These are phyloP conservation scores for Cicer judaicum DNA, from an alignment of 306 rosid species.

Conservation along the genomic window DNA sequence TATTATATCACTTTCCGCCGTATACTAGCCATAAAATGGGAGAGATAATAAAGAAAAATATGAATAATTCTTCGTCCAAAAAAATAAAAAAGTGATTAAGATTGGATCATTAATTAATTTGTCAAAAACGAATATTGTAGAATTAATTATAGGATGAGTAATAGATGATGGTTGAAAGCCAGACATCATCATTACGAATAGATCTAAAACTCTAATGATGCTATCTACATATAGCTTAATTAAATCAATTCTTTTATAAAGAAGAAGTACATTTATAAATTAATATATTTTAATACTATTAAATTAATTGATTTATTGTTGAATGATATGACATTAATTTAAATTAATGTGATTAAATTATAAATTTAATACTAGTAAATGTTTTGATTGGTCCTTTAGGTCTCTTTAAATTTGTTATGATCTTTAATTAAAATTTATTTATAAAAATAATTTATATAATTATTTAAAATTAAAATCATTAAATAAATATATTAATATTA, in stretches of 20 bases:
- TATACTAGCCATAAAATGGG: not conserved
- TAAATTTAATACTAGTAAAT: too few species aligned
- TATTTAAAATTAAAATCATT: too few species aligned
- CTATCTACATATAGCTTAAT: constrained; percentile 1
- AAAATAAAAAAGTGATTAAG: not conserved
- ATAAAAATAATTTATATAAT: too few species aligned
- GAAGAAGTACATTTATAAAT: too few species aligned
- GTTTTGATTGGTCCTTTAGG: too few species aligned
- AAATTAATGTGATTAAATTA: too few species aligned
- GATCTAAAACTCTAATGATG: constrained; percentile 45
- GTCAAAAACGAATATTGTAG: not conserved
- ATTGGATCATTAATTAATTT: not conserved
- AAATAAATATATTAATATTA: too few species aligned
- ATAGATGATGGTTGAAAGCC: constrained; percentile 40
- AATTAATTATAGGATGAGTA: constrained; percentile 33
- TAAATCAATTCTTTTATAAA: constrained; percentile 2
- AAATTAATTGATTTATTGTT: too few species aligned
- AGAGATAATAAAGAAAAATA: not conserved
- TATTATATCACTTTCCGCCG: not conserved
- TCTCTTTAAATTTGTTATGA: too few species aligned
- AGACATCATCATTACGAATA: constrained; percentile 35
- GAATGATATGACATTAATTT: too few species aligned
- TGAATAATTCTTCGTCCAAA: not conserved
- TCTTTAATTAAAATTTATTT: too few species aligned
- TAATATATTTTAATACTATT: too few species aligned